Conservation (phyloP, 228 moss, liverwort and hornwort genomes). For the Sphagnum magellanicum region DNA sequence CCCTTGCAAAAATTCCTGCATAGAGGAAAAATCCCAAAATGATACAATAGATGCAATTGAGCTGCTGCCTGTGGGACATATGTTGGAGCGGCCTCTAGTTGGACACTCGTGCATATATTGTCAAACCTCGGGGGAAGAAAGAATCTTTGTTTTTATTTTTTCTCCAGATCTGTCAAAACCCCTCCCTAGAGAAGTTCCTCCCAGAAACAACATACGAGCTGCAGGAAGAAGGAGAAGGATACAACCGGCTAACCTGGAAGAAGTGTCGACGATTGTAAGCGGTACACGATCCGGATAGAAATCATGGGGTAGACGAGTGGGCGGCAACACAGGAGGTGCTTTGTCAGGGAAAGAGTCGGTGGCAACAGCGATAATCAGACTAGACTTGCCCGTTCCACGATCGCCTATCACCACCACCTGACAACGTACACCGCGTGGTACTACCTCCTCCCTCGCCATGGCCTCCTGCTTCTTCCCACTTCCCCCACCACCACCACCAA, state of each 20-base stretch:
- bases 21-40: too few relatives aligned
- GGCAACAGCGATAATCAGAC: slow-evolving; percentile 85
- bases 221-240: not conserved
- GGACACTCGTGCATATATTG: too few relatives aligned
- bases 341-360: slow-evolving; percentile 89
- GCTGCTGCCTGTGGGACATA: too few relatives aligned
- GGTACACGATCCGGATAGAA: slow-evolving; percentile 94
- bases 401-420: slow-evolving; percentile 88
- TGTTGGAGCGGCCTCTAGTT: too few relatives aligned
- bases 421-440: slow-evolving; percentile 28
- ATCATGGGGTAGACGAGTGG: slow-evolving; percentile 78
- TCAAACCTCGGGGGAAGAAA: too few relatives aligned
- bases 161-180: too few relatives aligned
- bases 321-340: slow-evolving; percentile 72
- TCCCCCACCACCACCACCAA: not conserved
- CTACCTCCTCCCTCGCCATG: slow-evolving; percentile 26
- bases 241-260: slow-evolving; percentile 53
- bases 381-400: slow-evolving; percentile 85
- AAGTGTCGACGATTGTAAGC: slow-evolving; percentile 85
- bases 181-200: too few relatives aligned
- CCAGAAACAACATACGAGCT: too few relatives aligned
- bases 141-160: too few relatives aligned
- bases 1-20: too few relatives aligned
- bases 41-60: too few relatives aligned
- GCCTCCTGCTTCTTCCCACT: not conserved